Evolutionary conservation across 768 basidiomycete genomes (phyloP).

Genomic region (Guyanaporus albipodus): DNA sequence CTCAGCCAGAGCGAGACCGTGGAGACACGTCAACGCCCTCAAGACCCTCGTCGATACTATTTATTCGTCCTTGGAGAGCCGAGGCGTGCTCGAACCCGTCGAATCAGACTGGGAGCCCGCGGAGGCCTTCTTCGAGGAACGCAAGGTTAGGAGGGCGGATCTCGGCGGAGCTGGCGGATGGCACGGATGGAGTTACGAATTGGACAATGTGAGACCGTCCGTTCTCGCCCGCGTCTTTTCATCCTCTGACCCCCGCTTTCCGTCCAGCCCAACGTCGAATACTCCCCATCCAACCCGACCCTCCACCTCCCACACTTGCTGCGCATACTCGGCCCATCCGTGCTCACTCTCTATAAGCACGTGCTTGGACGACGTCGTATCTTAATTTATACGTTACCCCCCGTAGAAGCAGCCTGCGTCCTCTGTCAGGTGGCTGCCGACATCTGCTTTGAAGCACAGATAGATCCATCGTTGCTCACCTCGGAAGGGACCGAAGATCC

Average conservation of each 20-base stretch:
- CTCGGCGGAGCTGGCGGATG: conserved; percentile 57
- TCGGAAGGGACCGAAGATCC: conserved; percentile 21
- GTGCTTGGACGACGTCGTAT: conserved; percentile 69
- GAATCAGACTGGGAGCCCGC: conserved; percentile 64
- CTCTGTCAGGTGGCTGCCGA: conserved; percentile 62
- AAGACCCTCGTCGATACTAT: conserved; percentile 55
- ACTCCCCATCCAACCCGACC: conserved; percentile 45
- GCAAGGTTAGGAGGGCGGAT: conserved; percentile 47
- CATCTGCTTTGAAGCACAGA: conserved; percentile 51
- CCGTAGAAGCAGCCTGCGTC: conserved; percentile 75
- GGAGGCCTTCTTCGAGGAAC: conserved; percentile 59
- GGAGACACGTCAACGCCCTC: conserved; percentile 64
- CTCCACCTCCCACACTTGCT: conserved; percentile 73
- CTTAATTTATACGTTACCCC: conserved; percentile 76
- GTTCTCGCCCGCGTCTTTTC: background rate
- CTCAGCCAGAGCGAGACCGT: conserved; percentile 66
- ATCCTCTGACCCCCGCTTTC: conserved; percentile 14
- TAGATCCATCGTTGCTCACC: conserved; percentile 22
- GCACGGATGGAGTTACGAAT: conserved; percentile 65
- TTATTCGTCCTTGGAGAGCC: conserved; percentile 47
- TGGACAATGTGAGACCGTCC: conserved; percentile 44
- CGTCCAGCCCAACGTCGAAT: conserved; percentile 20
- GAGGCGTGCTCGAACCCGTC: conserved; percentile 44
- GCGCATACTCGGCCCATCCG: conserved; percentile 74
- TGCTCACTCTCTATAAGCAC: conserved; percentile 75